Evolutionary conservation across 1,284 basidiomycete genomes (phyloP).

Genomic region (Sporisorium iseilematis-ciliati): DNA sequence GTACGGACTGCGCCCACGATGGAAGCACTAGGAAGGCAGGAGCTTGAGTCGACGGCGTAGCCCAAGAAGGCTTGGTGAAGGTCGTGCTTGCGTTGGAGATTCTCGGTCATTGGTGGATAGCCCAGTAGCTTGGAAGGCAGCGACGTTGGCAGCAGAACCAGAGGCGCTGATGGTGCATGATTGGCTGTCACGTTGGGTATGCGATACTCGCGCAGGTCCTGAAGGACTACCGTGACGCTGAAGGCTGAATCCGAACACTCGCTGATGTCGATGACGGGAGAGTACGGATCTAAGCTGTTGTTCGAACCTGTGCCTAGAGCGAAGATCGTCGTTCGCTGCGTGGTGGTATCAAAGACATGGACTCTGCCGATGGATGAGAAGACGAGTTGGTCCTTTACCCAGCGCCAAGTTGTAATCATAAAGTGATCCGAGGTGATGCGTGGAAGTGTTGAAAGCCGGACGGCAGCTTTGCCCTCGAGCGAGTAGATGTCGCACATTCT

Average conservation of each 20-base stretch:
- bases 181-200: not conserved
- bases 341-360: constrained; percentile 15
- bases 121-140: constrained; percentile 15
- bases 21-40: constrained; percentile 3
- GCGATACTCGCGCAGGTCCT: constrained; percentile 37
- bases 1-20: constrained; percentile 29
- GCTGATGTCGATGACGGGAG: constrained; percentile 22
- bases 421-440: constrained; percentile 12
- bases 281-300: constrained; percentile 24
- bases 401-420: constrained; percentile 30
- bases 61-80: constrained; percentile 31
- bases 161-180: not conserved
- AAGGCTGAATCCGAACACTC: not conserved
- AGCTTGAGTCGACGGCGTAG: constrained; percentile 13
- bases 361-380: constrained; percentile 27
- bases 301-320: constrained; percentile 6
- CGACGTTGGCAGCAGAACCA: constrained; percentile 3
- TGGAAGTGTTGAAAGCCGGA: constrained; percentile 5
- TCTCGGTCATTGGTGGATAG: constrained; percentile 39
- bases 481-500: constrained; percentile 16
- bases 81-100: constrained; percentile 34
- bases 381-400: constrained; percentile 27
- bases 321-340: not conserved
- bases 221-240: constrained; percentile 13
- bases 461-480: not conserved